Percentiles rank a stretch among this genome's conserved stretches.
Evolutionary conservation across 1,139 yeast genomes (phyloP).

Genomic region (Taiozyma onychis): DNA sequence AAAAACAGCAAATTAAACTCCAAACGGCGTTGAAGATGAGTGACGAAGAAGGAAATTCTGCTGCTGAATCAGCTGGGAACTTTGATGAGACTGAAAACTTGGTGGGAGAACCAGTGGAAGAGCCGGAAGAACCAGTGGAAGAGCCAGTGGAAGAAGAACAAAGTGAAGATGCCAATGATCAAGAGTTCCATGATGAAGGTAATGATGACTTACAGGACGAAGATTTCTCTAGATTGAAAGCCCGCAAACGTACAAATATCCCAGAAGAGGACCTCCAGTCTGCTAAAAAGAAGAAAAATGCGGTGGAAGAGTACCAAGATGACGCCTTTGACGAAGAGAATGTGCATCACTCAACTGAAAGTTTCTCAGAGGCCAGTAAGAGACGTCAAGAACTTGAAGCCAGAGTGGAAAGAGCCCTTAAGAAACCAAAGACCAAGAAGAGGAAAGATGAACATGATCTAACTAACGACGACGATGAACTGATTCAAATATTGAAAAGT

Average conservation of each 20-base stretch:
- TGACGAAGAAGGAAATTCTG: constrained; percentile 14
- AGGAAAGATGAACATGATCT: constrained; percentile 85
- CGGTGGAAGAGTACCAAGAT: constrained; percentile 27
- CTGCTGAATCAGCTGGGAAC: constrained; percentile 1
- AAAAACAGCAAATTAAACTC: background rate
- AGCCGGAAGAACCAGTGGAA: constrained; percentile 5
- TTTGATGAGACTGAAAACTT: constrained; percentile 1
- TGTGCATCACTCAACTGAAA: constrained; percentile 28
- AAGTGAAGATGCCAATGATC: background rate
- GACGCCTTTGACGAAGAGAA: constrained; percentile 21
- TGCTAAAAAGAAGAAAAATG: constrained; percentile 1
- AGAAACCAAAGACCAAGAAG: constrained; percentile 52
- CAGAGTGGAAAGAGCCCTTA: constrained; percentile 69
- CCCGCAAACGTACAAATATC: constrained; percentile 8
- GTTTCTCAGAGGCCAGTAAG: constrained; percentile 30
- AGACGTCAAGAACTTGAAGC: constrained; percentile 78
- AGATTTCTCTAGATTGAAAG: constrained; percentile 15
- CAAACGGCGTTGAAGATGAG: constrained; percentile 2
- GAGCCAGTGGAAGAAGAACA: background rate
- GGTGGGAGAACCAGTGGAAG: constrained; percentile 1
- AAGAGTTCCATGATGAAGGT: constrained; percentile 2
- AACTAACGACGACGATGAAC: constrained; percentile 93
- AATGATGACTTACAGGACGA: constrained; percentile 11
- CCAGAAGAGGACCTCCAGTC: constrained; percentile 10
- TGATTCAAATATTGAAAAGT: constrained; percentile 73